Percentiles rank a stretch among this genome's conserved stretches.
Conservation (phyloP, 2,329 filamentous ascomycete species). For the Fusarium nisikadoi region DNA sequence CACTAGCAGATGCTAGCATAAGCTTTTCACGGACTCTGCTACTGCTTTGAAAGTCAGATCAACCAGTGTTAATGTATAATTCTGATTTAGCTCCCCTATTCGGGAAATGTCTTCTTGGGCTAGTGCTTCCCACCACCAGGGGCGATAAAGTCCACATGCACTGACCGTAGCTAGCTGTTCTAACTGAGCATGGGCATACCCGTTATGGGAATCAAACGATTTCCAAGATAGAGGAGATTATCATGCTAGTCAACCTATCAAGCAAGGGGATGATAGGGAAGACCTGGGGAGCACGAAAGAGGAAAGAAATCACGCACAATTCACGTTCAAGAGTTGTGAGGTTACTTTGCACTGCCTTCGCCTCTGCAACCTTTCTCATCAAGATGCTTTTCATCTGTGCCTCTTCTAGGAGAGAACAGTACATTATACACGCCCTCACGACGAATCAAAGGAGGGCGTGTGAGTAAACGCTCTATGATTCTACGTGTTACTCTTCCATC, state of each 20-base stretch:
- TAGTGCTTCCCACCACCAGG: background rate
- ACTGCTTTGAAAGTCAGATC: background rate
- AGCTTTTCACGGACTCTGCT: background rate
- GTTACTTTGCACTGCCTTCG: fast-evolving
- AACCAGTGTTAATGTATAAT: background rate
- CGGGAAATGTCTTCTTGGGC: fast-evolving
- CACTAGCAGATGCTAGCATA: background rate
- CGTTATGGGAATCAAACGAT: background rate
- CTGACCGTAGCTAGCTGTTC: background rate
- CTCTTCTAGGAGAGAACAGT: background rate
- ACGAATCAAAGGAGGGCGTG: background rate
- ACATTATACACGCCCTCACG: background rate
- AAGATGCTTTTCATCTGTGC: background rate
- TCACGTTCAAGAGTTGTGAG: fast-evolving
- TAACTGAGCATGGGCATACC: fast-evolving
- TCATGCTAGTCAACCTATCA: background rate
- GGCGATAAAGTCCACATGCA: background rate
- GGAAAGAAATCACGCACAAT: fast-evolving
- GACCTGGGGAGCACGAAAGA: fast-evolving
- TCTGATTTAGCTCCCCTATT: fast-evolving
- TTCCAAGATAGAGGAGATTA: background rate
- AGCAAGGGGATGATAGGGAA: background rate
- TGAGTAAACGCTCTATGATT: fast-evolving
- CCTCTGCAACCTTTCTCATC: background rate
- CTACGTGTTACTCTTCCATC: background rate